Conservation (phyloP, 2,329 filamentous ascomycete genomes). For the Paraphaeosphaeria minitans region DNA sequence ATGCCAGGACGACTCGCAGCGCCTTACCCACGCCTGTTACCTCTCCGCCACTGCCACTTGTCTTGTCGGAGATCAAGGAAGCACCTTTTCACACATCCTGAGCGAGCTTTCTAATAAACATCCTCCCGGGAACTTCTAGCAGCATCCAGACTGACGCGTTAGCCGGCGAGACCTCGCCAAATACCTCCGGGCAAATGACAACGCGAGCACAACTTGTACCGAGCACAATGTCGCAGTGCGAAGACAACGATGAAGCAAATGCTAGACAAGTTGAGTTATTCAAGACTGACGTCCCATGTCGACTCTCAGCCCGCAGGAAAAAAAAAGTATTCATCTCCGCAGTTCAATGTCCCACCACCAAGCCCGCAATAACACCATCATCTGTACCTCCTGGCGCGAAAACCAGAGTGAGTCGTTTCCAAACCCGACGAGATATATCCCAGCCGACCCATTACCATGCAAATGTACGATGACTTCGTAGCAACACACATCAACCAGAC, state of each 20-base stretch:
- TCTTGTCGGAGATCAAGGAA: conserved; percentile 1
- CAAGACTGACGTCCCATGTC: conserved; percentile 21
- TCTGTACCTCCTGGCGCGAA: conserved; percentile 36
- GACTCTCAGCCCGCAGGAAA: conserved; percentile 29
- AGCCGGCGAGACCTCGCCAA: conserved; percentile 42
- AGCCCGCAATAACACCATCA: conserved; percentile 35
- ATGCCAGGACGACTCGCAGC: neutral
- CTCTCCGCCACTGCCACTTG: neutral
- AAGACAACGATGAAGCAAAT: conserved; percentile 50
- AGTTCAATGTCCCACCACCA: conserved; percentile 41
- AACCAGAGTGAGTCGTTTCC: conserved; percentile 19
- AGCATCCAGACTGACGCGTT: conserved; percentile 38
- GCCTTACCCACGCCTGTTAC: neutral
- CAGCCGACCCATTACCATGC: neutral
- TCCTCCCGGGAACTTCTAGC: conserved; percentile 9
- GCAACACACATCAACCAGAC: conserved; percentile 46
- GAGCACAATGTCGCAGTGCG: conserved; percentile 47
- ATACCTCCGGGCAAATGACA: conserved; percentile 31
- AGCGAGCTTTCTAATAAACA: conserved; percentile 5
- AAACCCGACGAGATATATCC: neutral
- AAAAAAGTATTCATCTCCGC: conserved; percentile 45
- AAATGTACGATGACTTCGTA: conserved; percentile 47
- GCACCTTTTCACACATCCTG: neutral
- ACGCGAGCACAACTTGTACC: conserved; percentile 40
- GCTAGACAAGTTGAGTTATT: neutral